phyloP scores from a whole-genome alignment of 306 rosid species.

The Hippophae rhamnoides region DNA sequence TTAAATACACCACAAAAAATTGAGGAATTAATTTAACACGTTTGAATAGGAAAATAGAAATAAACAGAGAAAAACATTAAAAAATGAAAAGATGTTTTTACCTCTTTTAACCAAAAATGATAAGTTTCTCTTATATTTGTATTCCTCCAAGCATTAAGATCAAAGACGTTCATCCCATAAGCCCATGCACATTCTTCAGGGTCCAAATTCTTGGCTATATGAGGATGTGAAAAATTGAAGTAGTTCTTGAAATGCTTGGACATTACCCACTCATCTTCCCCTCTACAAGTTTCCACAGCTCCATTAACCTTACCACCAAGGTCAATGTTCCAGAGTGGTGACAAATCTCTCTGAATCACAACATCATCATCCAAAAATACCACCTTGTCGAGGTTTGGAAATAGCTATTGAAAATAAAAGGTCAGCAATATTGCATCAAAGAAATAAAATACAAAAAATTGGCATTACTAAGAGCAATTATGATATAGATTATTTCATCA shows the following conservation, averaged over 20 bases:
- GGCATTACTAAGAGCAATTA: no score
- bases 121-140: slow-evolving; percentile 72
- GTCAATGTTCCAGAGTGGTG: slow-evolving; percentile 88
- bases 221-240: slow-evolving; percentile 93
- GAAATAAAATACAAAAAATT: no score
- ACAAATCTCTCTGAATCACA: slow-evolving; percentile 80
- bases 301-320: slow-evolving; percentile 88
- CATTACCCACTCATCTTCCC: slow-evolving; percentile 97
- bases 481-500: no score
- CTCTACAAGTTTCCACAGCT: slow-evolving; percentile 97
- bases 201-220: slow-evolving; percentile 51
- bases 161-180: slow-evolving; percentile 92
- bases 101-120: slow-evolving; percentile 93
- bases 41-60: background rate
- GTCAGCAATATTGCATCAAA: slow-evolving; percentile 10
- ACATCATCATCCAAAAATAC: slow-evolving; percentile 90
- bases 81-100: slow-evolving; percentile 18
- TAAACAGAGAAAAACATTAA: background rate
- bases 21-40: background rate
- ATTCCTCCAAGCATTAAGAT: slow-evolving; percentile 72
- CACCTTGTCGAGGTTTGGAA: slow-evolving; percentile 89
- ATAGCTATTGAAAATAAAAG: slow-evolving; percentile 52
- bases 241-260: slow-evolving; percentile 82
- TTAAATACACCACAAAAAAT: no score
- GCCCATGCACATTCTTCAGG: slow-evolving; percentile 99